Base-by-base conservation (phyloP, 2,329 filamentous ascomycete genomes). In the Alternaria brassicicola region DNA sequence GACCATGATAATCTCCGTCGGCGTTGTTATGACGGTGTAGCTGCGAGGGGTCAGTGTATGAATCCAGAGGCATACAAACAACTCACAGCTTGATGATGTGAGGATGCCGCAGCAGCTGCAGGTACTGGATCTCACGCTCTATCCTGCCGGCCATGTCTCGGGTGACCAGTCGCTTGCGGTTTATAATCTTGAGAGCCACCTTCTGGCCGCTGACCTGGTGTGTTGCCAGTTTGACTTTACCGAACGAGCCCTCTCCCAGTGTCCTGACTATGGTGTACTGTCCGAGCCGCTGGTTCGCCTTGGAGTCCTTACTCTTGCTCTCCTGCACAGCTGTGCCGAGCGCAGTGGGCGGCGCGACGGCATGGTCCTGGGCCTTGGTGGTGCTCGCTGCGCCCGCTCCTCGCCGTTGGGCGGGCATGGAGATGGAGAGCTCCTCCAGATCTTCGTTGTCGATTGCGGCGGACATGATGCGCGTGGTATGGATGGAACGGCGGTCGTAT, bases 61-160 rank as follows among this genome's bases (percentile, higher is more conserved):
- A 30, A 19, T 5, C 5, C 0, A 17, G 15, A 9, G 2, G 15
- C 4, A 17, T 12, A 5, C 12, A 8, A 9, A 19, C 23, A 9
- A 82, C 85, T 73, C 83, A 97, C 88, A 99, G 85, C 81, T 99
- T 99, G 83, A 99, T 99, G 76, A 99, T 99, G 79, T 99, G 95
- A 38, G 95, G 95, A 78, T 99, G 95, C 60, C 95, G 89, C 61
- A 99, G 84, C 60, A 99, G 83, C 81, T 99, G 95, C 63, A 99
- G 85, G 76, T 99, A 99, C 78, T 97, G 93, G 69, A 99, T 99
- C 83, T 99, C 95, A 68, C 95, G 88, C 82, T 99, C 95, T 64
- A 99, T 96, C 61, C 95, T 88, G 60, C 95, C 95, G 52, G 96
- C 93, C 95, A 99, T 98, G 79, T 99, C 95, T 73, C 94, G 86